A percentile compares a stretch with the other conserved stretches of the same genome.
Conservation (phyloP, 208 protist genomes). For the Leishmania aethiopica region DNA sequence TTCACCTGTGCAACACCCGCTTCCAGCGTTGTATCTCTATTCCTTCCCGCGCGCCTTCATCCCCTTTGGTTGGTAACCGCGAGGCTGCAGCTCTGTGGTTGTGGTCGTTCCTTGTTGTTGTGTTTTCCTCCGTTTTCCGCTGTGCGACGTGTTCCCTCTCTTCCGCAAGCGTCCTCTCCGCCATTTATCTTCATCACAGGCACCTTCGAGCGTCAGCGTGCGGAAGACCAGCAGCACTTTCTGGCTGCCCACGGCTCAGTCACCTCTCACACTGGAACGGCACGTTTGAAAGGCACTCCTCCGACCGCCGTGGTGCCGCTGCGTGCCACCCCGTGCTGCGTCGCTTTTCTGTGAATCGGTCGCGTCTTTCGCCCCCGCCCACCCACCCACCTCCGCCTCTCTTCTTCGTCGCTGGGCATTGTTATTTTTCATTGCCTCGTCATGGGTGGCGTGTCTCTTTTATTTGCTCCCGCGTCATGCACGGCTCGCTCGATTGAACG, state of each 20-base stretch:
- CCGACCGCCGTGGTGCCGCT: neutral
- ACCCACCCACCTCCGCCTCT: neutral
- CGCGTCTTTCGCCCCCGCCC: neutral
- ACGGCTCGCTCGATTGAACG: too few species aligned
- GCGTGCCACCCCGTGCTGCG: neutral
- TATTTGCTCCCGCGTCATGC: too few species aligned
- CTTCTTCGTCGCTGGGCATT: neutral
- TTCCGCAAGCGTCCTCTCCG: neutral
- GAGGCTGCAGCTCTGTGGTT: neutral
- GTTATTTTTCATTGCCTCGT: neutral
- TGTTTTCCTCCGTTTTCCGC: neutral
- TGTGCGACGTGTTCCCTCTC: neutral
- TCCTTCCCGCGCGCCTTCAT: neutral
- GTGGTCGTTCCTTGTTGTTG: neutral
- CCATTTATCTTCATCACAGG: slow-evolving; percentile 19
- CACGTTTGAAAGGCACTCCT: neutral
- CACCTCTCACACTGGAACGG: neutral
- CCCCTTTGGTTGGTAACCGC: neutral
- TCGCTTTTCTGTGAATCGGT: too few species aligned
- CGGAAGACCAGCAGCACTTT: neutral
- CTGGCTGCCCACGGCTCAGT: neutral
- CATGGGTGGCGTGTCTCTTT: too few species aligned
- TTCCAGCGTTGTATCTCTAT: neutral
- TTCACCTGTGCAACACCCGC: neutral
- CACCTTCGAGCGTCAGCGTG: neutral